These are phyloP conservation scores for Daldinia eschscholtzii DNA, from an alignment of 2,329 filamentous ascomycete genomes.

Conservation along the genomic window DNA sequence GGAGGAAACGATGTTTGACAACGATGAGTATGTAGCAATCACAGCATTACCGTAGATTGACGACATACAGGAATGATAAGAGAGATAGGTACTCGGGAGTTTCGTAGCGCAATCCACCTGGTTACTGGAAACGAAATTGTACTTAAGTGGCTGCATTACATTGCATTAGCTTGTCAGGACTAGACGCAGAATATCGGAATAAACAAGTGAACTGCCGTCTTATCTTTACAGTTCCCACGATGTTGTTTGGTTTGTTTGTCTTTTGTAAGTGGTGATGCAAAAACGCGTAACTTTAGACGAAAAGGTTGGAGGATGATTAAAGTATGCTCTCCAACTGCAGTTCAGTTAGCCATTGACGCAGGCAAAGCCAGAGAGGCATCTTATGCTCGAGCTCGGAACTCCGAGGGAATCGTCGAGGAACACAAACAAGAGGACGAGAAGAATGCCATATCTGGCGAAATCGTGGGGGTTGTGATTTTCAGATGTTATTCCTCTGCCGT, in stretches of 20 bases:
- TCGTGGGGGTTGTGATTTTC: constrained; percentile 32
- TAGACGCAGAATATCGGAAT: constrained; percentile 14
- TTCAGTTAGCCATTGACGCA: background rate
- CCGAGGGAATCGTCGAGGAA: constrained; percentile 20
- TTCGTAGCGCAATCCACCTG: background rate
- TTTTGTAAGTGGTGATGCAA: background rate
- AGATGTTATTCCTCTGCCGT: constrained; percentile 10
- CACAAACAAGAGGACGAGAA: constrained; percentile 25
- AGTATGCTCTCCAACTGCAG: constrained; percentile 11
- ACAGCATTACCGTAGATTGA: background rate
- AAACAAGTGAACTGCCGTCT: background rate
- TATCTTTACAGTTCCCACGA: background rate
- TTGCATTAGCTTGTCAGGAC: constrained; percentile 24
- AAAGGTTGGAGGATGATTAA: constrained; percentile 11
- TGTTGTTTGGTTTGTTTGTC: background rate
- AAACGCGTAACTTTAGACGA: constrained; percentile 23
- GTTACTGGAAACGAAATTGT: constrained; percentile 17
- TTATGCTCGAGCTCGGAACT: background rate
- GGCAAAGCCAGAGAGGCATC: background rate
- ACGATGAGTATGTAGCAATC: background rate
- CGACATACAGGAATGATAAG: background rate
- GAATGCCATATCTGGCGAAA: constrained; percentile 32
- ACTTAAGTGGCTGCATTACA: constrained; percentile 31
- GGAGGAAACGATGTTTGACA: background rate
- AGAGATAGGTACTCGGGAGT: background rate